Base-by-base conservation (phyloP, 495 filamentous ascomycete species). In the Cryomyces antarcticus region DNA sequence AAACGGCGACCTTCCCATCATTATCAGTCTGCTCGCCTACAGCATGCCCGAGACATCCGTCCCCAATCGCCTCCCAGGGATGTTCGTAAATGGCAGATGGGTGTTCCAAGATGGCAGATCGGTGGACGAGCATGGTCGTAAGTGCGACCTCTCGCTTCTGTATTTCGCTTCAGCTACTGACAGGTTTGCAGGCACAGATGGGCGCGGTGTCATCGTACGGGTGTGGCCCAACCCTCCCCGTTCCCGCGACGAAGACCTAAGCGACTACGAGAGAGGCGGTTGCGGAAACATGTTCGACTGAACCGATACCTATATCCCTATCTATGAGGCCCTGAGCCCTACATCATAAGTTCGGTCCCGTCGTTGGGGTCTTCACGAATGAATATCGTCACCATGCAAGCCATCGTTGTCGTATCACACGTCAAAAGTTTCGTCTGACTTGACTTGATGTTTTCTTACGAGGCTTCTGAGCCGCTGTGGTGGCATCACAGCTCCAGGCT, bases 21-120 rank as follows among this genome's bases (percentile, higher is more conserved):
- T 61, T n/a, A 44, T 61, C 1, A 50, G 44, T 13, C 47, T 61
- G 7, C 38, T 59, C 6, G 54, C 56, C 4, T 49, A 54, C 42
- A 52, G 54, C 0, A 35, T 52, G 33, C 28, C 17, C n/a, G 4
- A 31, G n/a, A 2, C 35, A 49, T 0, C 24, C 5, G 39, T 49
- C 31, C 27, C 30, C 4, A 34, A 37, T 17, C 38, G 35, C 11
- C 36, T 54, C 7, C 33, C 41, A 4, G 42, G 0, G 4, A 30
- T 42, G n/a, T 54, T 52, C 39, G 11, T n/a, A 6, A 28, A 38
- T 17, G 37, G 43, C 7, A 37, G 7, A 6, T 54, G 49, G 49
- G 9, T 3, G 7, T 17, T 41, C 11, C 9, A 35, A 9, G 49
- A 49, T 41, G 7, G 7, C 4, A 2, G 17, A 24, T 24, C 17